Conservation (phyloP, 345 rosid species). For the Diplotaxis tenuifolia region DNA sequence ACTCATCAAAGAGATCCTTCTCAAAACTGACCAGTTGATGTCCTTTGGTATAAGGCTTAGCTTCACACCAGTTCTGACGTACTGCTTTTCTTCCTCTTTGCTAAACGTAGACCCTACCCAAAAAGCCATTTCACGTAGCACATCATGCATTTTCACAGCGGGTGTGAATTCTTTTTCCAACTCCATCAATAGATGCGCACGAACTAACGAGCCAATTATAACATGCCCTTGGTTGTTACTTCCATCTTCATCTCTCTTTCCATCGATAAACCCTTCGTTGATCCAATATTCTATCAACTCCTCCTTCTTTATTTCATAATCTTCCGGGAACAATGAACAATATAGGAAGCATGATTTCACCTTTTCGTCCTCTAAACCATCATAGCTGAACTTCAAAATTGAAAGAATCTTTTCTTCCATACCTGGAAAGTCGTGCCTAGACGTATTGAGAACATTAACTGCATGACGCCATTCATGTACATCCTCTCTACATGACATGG, state of each 20-base stretch:
- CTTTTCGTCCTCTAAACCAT: neutral
- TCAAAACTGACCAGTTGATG: neutral
- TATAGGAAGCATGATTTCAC: neutral
- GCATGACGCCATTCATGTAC: neutral
- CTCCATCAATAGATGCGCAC: neutral
- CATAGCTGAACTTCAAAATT: neutral
- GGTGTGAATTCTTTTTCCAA: neutral
- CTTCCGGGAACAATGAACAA: neutral
- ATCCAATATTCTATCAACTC: neutral
- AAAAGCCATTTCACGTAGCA: neutral
- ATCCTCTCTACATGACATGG: neutral
- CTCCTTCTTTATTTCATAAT: neutral
- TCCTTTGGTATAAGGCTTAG: neutral
- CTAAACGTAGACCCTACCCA: neutral
- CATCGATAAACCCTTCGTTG: neutral
- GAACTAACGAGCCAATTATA: neutral
- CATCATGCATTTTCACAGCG: neutral
- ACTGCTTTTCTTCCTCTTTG: neutral
- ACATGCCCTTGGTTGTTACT: neutral
- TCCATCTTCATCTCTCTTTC: neutral
- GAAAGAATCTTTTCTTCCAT: neutral
- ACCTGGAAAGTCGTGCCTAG: neutral
- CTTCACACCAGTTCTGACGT: neutral
- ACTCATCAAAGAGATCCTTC: neutral
- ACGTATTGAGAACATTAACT: neutral